Evolutionary conservation across 495 filamentous ascomycete species (phyloP), one percentile per base, ranked within the genome.

Genomic region (Daldinia decipiens): DNA sequence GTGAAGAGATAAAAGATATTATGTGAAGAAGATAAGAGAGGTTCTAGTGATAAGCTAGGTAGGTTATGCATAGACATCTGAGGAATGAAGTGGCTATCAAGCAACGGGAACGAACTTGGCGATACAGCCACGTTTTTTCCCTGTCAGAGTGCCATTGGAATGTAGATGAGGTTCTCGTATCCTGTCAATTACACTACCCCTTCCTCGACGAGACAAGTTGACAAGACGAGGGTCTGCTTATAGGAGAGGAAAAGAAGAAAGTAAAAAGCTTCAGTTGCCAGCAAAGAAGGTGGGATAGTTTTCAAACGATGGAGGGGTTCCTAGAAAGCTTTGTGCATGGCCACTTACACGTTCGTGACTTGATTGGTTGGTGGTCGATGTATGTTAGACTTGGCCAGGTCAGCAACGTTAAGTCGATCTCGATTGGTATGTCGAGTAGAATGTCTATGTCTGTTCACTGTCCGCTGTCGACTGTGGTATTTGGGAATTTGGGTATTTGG

Each of bases 1-100:
- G 74, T 76, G 74, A 74, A 70, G 68, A 76, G 74, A 76, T 76
- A 76, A 70, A 68, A 67, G 31, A 71, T 43, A 57, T 52, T 47
- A 59, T 62, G 27, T 19, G 55, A 21, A 59, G 55, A 21, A 59
- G 55, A 59, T 59, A 59, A 36, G 34, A 36, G 34, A 59, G 11
- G 55, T 4, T 43, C 27, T 47, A 62, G 60, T 38, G 36, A 59
- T 59, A 59, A 59, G 55, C 55, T 43, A 59, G 55, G 19, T 55
- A 55, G 52, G 52, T 15, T 55, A 55, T 26, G 29, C n/a, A 32
- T 32, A 13, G 27, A 8, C 29, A 52, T 32, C 29, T 32, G 17
- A 32, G 29, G 38, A 39, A 52, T 55, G 61, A 60, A 52, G 52
- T 63, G 39, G 13, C 19, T 73, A 62, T 58, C 43, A 56, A 59